Evolutionary conservation across 768 basidiomycete genomes (phyloP).

Genomic region (Podaxis sp.): DNA sequence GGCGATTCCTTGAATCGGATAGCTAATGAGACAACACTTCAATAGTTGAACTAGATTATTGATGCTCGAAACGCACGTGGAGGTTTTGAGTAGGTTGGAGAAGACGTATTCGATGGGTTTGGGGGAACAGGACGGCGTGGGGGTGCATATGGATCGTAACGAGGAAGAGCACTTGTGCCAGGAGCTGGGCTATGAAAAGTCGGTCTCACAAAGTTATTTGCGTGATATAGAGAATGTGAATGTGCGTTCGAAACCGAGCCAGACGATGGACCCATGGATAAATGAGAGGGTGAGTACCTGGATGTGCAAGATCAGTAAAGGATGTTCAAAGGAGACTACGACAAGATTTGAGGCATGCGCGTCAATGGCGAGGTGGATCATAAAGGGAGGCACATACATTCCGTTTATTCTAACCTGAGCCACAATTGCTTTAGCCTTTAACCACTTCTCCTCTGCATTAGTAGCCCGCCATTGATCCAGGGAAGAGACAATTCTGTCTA

Average conservation of each 20-base stretch:
- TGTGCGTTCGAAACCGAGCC: background rate
- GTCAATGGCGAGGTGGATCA: constrained; percentile 5
- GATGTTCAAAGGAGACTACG: constrained; percentile 2
- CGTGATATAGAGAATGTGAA: constrained; percentile 21
- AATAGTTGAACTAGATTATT: constrained; percentile 12
- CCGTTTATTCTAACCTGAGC: constrained; percentile 64
- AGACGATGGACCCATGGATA: constrained; percentile 8
- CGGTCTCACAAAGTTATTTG: constrained; percentile 11
- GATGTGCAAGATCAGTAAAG: constrained; percentile 13
- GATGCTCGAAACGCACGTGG: constrained; percentile 23
- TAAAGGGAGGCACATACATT: constrained; percentile 48
- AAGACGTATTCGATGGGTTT: constrained; percentile 33
- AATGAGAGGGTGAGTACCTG: constrained; percentile 19
- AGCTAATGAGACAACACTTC: constrained; percentile 33
- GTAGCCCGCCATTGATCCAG: constrained; percentile 60
- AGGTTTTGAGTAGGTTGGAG: constrained; percentile 27
- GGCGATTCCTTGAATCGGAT: constrained; percentile 82
- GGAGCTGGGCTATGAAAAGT: constrained; percentile 14
- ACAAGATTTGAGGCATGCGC: constrained; percentile 3
- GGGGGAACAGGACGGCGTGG: constrained; percentile 43
- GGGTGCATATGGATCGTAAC: constrained; percentile 69
- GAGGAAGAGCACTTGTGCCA: constrained; percentile 35
- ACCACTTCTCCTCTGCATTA: constrained; percentile 63
- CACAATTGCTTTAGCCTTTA: constrained; percentile 65
- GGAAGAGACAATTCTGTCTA: constrained; percentile 64